Evolutionary conservation across 192 early-diverging fungal species (phyloP), one percentile per base, ranked within the genome.

Genomic region (Glomus cerebriforme): DNA sequence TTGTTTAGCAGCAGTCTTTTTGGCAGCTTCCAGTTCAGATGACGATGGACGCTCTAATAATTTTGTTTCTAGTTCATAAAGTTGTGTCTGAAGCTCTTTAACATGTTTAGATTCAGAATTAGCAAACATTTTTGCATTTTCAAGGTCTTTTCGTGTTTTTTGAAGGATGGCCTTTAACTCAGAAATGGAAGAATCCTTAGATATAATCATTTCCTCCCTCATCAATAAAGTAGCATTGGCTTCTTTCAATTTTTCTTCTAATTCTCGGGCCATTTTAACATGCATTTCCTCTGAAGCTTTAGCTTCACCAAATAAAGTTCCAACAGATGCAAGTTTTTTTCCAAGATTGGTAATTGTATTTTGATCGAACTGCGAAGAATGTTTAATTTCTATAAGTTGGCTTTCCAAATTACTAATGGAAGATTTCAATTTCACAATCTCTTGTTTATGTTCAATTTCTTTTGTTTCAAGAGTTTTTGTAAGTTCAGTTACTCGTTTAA

Each of bases 231-330:
- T 34, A 68, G 9, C 22, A 9, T 68, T 35, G 15, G 34, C 66
- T 39, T 68, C 32, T 10, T 37, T 68, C 10, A 68, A 68, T 68
- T 68, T 68, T 37, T 58, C 47, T 59, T 73, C 72, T 13, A 73
- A 8, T 7, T 73, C 45, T 27, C 6, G 12, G 27, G 54, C 54
- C 10, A 34, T 9, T 22, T 32, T 8, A 22, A 24, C 3, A 15
- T 54, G 43, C 6, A 19, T 54, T 59, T 58, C 72, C 6, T 73
- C 72, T 2, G 54, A 17, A n/a, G 43, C 49, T 73, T 73, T 73
- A 0, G 47, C n/a, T 58, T 54, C 72, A 29, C 29, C 47, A 73
- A 73, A 47, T 35, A 35, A 29, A 34, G 72, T 32, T 34, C 35
- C 54, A 32, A 58, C 49, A 17, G 27, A 27, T 58, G 72, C 54